A percentile compares a stretch with the other conserved stretches of the same genome.
These are phyloP conservation scores for Boletellus deceptivus DNA, from an alignment of 1,284 basidiomycete genomes.

Conservation along the genomic window DNA sequence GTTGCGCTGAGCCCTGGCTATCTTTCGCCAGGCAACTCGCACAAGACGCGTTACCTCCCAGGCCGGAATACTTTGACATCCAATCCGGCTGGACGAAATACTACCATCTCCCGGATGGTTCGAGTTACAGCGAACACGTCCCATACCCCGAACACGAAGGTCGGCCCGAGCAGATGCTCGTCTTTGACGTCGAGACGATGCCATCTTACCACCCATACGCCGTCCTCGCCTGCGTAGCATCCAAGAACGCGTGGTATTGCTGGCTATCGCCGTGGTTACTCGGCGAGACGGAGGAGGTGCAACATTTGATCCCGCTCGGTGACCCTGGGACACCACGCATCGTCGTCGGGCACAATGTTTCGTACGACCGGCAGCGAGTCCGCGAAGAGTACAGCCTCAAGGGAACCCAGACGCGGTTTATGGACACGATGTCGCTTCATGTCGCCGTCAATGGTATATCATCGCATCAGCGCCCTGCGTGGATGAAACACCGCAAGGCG, in stretches of 20 bases:
- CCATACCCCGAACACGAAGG: constrained; percentile 59
- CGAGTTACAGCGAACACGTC: constrained; percentile 64
- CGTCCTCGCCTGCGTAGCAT: constrained; percentile 88
- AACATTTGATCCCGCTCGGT: constrained; percentile 80
- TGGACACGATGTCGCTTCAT: constrained; percentile 96
- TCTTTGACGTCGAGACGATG: constrained; percentile 95
- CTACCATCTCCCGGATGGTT: constrained; percentile 59
- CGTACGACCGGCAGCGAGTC: constrained; percentile 88
- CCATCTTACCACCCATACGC: constrained; percentile 80
- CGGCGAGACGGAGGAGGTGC: constrained; percentile 55
- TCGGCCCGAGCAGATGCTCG: constrained; percentile 68
- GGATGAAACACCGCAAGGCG: constrained; percentile 80
- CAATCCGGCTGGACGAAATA: constrained; percentile 93
- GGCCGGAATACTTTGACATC: constrained; percentile 71
- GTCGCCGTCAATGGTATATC: constrained; percentile 95
- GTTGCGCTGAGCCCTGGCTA: constrained; percentile 81
- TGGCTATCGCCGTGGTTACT: constrained; percentile 97
- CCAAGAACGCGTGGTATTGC: constrained; percentile 86
- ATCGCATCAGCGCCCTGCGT: constrained; percentile 90
- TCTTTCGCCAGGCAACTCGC: constrained; percentile 70
- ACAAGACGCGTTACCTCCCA: constrained; percentile 53
- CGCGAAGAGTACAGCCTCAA: constrained; percentile 81
- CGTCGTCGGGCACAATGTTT: constrained; percentile 93
- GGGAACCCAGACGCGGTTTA: constrained; percentile 74
- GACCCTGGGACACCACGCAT: constrained; percentile 53